Base-by-base conservation (phyloP, 441 rosid genomes). In the Breynia disticha region DNA sequence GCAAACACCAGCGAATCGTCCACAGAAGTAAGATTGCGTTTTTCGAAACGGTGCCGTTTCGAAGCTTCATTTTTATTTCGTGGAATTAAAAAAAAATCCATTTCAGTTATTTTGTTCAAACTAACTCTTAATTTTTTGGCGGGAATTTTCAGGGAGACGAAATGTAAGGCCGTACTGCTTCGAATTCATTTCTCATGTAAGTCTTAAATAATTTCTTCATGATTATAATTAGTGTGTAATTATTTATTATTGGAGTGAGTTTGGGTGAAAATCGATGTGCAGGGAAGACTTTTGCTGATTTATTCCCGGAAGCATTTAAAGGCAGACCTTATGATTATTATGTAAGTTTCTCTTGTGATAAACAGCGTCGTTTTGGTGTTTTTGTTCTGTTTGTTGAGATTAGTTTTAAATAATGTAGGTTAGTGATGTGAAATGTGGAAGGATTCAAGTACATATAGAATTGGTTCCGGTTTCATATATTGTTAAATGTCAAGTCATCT, bases 181-280 rank as follows among this genome's bases (percentile, higher is more conserved):
- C 71, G 95, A 87, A 76, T 87, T 91, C 83, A 72, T 87, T 61
- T 79, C 84, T 67, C 94, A 85, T 74, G 96, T 90, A 53, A 63
- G 82, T 68, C 24, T 54, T 28, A 0, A 28, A 4, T 28, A 3
- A 2, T 28, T 28, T 4, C 35, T 3, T 5, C 35, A 28, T 28
- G 8, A 28, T 28, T 3, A 1, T 28, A 48, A 15, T 48, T 48
- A 14, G 19, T 47, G 50, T n/a, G n/a, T n/a, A n/a, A n/a, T 14
- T 38, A 17, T 19, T 19, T 13, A 11, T 39, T 41, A 7, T 22
- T 21, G 15, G 16, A 24, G 56, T 17, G 46, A 47, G 43, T 50
- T n/a, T 68, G 87, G 98, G 95, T 77, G 56, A 86, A 88, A 84
- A 83, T 49, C 88, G 97, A 9, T 88, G 97, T 95, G 78, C 86